A percentile compares a stretch with the other conserved stretches of the same genome.
These are phyloP conservation scores for Nannochloropsis oceanica DNA, from an alignment of 108 stramenopile species.

Conservation along the genomic window DNA sequence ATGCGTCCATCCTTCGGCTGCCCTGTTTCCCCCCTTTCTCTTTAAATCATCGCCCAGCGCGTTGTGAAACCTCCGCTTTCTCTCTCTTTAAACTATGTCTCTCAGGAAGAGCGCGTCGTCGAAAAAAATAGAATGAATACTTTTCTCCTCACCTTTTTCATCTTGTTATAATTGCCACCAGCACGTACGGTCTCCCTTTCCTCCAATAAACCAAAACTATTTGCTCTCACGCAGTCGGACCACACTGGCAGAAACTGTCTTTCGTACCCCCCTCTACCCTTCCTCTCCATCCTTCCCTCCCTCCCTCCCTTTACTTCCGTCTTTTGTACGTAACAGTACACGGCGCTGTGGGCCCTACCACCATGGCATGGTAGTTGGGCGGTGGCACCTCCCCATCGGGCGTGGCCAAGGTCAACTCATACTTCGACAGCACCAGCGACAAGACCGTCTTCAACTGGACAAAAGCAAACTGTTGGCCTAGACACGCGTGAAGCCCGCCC, in stretches of 20 bases:
- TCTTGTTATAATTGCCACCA: too few species aligned
- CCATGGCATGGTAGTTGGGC: conserved; percentile 90
- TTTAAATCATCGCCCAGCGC: too few species aligned
- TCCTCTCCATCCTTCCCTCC: not conserved
- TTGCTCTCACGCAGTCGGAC: too few species aligned
- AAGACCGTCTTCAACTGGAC: conserved; percentile 97
- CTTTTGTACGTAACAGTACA: conserved; percentile 60
- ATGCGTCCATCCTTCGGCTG: too few species aligned
- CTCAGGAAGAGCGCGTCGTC: too few species aligned
- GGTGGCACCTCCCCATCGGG: conserved; percentile 54
- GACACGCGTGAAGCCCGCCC: conserved; percentile 95
- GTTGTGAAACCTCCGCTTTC: too few species aligned
- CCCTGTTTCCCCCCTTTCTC: too few species aligned
- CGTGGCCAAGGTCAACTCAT: conserved; percentile 63
- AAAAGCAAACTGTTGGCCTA: conserved; percentile 97
- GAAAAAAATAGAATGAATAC: too few species aligned
- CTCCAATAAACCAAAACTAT: too few species aligned
- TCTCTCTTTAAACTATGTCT: too few species aligned
- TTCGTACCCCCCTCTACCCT: not conserved
- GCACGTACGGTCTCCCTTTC: too few species aligned
- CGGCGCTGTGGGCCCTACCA: conserved; percentile 95
- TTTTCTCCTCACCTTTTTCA: too few species aligned
- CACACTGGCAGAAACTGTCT: not conserved
- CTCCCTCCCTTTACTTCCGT: not conserved
- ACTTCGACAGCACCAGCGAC: conserved; percentile 74